Evolutionary conservation across 2,329 filamentous ascomycete species (phyloP).

Genomic region (Colletotrichum sp.): DNA sequence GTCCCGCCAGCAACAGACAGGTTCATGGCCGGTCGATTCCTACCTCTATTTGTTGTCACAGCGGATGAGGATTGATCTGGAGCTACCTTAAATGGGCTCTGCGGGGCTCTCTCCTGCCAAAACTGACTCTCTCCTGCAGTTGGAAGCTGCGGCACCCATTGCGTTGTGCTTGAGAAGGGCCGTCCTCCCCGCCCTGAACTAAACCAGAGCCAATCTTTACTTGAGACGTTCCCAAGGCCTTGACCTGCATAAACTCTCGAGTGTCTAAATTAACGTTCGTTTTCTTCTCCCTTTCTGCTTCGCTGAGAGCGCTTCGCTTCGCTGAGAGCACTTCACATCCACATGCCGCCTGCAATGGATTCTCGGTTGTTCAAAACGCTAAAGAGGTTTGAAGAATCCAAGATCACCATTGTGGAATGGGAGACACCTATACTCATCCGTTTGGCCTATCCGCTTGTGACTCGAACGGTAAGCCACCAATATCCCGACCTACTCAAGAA

Average conservation of each 20-base stretch:
- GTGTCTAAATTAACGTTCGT: background rate
- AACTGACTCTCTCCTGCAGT: background rate
- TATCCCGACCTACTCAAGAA: too few species aligned
- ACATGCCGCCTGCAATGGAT: too few species aligned
- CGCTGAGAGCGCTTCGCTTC: background rate
- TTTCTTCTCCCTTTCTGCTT: background rate
- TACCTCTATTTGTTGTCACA: background rate
- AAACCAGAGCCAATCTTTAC: accelerated
- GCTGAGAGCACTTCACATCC: background rate
- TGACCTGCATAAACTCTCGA: background rate
- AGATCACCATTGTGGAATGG: too few species aligned
- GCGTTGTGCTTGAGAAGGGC: background rate
- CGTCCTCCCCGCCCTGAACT: background rate
- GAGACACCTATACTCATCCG: too few species aligned
- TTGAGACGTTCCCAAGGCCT: background rate
- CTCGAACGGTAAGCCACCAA: too few species aligned
- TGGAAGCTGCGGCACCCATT: background rate
- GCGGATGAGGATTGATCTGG: background rate
- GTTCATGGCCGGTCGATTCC: background rate
- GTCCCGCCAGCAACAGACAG: background rate
- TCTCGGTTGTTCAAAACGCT: too few species aligned
- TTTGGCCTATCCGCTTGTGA: too few species aligned
- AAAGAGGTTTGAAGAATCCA: too few species aligned
- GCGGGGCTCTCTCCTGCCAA: background rate
- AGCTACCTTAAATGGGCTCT: background rate